A percentile compares a stretch with the other conserved stretches of the same genome.
These are phyloP conservation scores for Termitomyces sp. DNA, from an alignment of 768 basidiomycete species.

Conservation along the genomic window DNA sequence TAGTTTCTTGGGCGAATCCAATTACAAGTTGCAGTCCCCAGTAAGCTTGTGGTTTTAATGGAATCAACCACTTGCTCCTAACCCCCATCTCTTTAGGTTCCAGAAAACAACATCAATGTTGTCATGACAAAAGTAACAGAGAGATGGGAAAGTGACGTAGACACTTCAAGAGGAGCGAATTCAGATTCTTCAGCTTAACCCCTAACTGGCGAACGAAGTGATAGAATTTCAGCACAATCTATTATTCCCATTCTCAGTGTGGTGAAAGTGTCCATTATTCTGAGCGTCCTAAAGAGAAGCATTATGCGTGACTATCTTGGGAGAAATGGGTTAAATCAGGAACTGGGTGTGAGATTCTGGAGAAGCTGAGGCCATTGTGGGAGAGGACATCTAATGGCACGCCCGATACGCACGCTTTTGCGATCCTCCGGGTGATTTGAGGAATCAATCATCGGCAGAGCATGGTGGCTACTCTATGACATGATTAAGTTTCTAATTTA, in stretches of 20 bases:
- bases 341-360: conserved; percentile 11
- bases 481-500: too few relatives aligned
- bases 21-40: background rate
- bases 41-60: background rate
- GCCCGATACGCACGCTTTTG: conserved; percentile 12
- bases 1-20: background rate
- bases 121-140: background rate
- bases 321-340: conserved; percentile 33
- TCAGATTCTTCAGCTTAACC: background rate
- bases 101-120: background rate
- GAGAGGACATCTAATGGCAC: conserved; percentile 10
- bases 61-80: background rate
- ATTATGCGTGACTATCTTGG: conserved; percentile 42
- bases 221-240: too few relatives aligned
- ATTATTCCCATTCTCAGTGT: too few relatives aligned
- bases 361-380: conserved; percentile 11
- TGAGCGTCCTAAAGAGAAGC: too few relatives aligned
- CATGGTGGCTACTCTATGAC: too few relatives aligned
- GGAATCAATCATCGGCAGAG: too few relatives aligned
- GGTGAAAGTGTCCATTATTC: too few relatives aligned
- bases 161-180: background rate
- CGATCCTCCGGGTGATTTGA: conserved; percentile 11
- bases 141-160: background rate
- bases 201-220: too few relatives aligned
- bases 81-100: background rate